Percentiles rank a stretch among this genome's conserved stretches.
These are phyloP conservation scores for Penicillium thymicola DNA, from an alignment of 2,329 filamentous ascomycete genomes.

Conservation along the genomic window DNA sequence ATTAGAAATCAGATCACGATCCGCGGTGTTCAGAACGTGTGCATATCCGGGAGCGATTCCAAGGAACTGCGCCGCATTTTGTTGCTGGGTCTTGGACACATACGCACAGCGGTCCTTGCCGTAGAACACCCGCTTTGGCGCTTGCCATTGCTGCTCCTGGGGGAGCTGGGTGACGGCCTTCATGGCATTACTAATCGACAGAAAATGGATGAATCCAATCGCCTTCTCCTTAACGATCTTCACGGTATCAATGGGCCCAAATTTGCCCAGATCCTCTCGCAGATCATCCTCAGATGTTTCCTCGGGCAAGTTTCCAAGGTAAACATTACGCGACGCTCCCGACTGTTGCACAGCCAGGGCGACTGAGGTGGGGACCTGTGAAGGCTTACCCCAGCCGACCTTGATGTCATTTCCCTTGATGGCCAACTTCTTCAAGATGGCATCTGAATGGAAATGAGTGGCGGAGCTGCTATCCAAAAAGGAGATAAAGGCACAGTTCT, in stretches of 20 bases:
- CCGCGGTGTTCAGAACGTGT: conserved; percentile 91
- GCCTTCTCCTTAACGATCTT: conserved; percentile 98
- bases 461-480: conserved; percentile 97
- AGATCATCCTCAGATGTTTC: conserved; percentile 89
- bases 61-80: conserved; percentile 96
- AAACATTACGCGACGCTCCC: conserved; percentile 93
- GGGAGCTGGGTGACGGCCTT: conserved; percentile 96
- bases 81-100: conserved; percentile 98
- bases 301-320: conserved; percentile 88
- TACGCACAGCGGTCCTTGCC: conserved; percentile 98
- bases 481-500: conserved; percentile 99
- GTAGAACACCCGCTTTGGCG: conserved; percentile 93
- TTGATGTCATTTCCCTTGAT: conserved; percentile 99
- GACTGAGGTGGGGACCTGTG: conserved; percentile 94
- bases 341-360: conserved; percentile 97
- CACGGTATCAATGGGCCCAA: conserved; percentile 92
- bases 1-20: conserved; percentile 94
- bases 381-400: conserved; percentile 98
- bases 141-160: conserved; percentile 95
- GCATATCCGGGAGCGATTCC: conserved; percentile 96
- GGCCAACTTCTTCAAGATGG: conserved; percentile 98
- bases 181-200: conserved; percentile 96
- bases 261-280: conserved; percentile 91
- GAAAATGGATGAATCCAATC: conserved; percentile 95
- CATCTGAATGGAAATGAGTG: conserved; percentile 98